Evolutionary conservation across 2,329 filamentous ascomycete genomes (phyloP).

Genomic region (Colletotrichum sansevieriae): DNA sequence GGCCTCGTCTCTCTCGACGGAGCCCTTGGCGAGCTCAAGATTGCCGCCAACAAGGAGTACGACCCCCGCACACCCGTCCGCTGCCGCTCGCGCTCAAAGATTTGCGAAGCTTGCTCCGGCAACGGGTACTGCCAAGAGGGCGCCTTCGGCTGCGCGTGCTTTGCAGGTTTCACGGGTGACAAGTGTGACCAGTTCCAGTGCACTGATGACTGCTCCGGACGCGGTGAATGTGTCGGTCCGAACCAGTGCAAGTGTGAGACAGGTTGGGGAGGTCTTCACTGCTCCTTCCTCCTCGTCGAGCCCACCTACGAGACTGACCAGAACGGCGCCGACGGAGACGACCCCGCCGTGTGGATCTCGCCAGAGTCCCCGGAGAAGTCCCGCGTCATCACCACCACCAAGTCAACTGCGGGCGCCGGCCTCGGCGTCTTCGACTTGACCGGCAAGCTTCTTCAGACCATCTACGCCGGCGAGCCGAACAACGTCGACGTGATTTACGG

Average conservation of each 20-base stretch:
- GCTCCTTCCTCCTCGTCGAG: slow-evolving; percentile 58
- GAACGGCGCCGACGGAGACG: slow-evolving; percentile 60
- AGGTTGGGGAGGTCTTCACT: slow-evolving; percentile 60
- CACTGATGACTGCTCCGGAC: slow-evolving; percentile 55
- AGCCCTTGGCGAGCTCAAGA: slow-evolving; percentile 49
- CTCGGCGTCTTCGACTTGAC: slow-evolving; percentile 63
- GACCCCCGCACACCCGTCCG: slow-evolving; percentile 49
- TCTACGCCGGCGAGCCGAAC: slow-evolving; percentile 62
- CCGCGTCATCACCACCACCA: slow-evolving; percentile 65
- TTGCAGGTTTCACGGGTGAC: slow-evolving; percentile 56
- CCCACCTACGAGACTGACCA: slow-evolving; percentile 58
- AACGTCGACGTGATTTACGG: slow-evolving; percentile 68
- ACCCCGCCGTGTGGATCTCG: slow-evolving; percentile 63
- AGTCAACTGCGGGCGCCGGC: slow-evolving; percentile 62
- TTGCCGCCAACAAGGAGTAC: slow-evolving; percentile 55
- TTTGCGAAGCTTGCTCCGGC: slow-evolving; percentile 51
- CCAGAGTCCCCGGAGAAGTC: slow-evolving; percentile 56
- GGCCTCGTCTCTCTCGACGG: slow-evolving; percentile 54
- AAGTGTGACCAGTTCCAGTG: slow-evolving; percentile 55
- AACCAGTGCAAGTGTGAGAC: slow-evolving; percentile 56
- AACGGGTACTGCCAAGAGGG: slow-evolving; percentile 54
- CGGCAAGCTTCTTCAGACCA: slow-evolving; percentile 61
- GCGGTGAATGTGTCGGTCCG: slow-evolving; percentile 57
- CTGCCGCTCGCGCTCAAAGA: slow-evolving; percentile 46
- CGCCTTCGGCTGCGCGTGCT: slow-evolving; percentile 54